A percentile compares a stretch with the other conserved stretches of the same genome.
Conservation (phyloP, 202 grass and related monocot genomes). For the Carex sylvatica region DNA sequence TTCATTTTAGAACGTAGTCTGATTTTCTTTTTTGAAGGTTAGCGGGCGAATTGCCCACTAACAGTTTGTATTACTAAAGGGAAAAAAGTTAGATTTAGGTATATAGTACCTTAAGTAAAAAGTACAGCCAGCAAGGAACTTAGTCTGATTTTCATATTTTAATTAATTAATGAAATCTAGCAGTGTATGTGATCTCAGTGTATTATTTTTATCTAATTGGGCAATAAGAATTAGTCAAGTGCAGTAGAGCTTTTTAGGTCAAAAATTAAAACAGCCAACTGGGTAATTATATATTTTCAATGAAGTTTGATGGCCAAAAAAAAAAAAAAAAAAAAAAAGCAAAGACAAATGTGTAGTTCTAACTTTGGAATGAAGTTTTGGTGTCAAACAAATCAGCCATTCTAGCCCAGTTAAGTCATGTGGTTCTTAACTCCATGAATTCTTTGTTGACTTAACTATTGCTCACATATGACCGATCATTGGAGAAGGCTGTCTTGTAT, state of each 20-base stretch:
- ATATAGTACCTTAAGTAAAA: too few species aligned
- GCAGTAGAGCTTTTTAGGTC: background rate
- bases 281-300: background rate
- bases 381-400: background rate
- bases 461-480: constrained; percentile 84
- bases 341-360: background rate
- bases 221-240: background rate
- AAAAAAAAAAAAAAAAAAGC: too few species aligned
- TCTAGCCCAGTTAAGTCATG: constrained; percentile 5
- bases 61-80: too few species aligned
- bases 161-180: constrained; percentile 21
- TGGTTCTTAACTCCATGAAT: constrained; percentile 11
- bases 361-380: constrained; percentile 1
- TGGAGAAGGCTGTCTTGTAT: constrained; percentile 98
- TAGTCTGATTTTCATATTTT: background rate
- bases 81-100: too few species aligned
- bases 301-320: background rate
- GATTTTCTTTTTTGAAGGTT: background rate
- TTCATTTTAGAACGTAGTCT: background rate
- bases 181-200: background rate
- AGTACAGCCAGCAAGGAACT: too few species aligned
- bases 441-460: constrained; percentile 68
- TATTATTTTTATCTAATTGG: background rate
- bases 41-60: too few species aligned
- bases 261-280: background rate